A percentile compares a stretch with the other conserved stretches of the same genome.
phyloP scores from a whole-genome alignment of 805 yeast species.

The Suhomyces sp. region DNA sequence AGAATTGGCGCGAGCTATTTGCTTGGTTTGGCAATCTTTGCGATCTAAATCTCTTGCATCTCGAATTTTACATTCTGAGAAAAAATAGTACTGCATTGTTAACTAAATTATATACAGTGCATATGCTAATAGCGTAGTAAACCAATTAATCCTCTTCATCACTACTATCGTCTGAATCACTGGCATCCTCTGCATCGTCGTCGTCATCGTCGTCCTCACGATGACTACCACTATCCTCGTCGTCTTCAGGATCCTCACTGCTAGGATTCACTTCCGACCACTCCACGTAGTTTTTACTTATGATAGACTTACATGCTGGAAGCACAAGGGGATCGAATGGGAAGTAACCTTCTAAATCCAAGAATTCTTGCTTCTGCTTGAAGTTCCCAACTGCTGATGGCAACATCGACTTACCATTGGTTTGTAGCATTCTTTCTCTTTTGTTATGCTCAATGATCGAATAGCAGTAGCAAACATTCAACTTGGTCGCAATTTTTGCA shows the following conservation, averaged over 20 bases:
- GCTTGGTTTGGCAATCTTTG: not conserved
- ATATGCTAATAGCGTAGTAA: not conserved
- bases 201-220: conserved; percentile 24
- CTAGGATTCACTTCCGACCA: conserved; percentile 58
- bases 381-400: conserved; percentile 40
- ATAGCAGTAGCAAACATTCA: conserved; percentile 89
- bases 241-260: conserved; percentile 63
- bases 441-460: conserved; percentile 89
- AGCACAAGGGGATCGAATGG: conserved; percentile 92
- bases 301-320: conserved; percentile 52
- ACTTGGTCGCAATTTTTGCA: conserved; percentile 87
- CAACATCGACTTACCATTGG: conserved; percentile 31
- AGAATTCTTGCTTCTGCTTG: conserved; percentile 72
- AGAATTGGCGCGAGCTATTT: not conserved
- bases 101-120: not conserved
- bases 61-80: not conserved
- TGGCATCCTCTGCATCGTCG: conserved; percentile 12
- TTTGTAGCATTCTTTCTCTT: conserved; percentile 56
- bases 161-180: conserved; percentile 17
- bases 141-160: conserved; percentile 16
- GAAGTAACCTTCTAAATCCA: conserved; percentile 90
- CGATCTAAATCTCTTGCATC: not conserved
- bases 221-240: conserved; percentile 28
- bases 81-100: not conserved
- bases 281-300: conserved; percentile 60